Percentiles rank a stretch among this genome's conserved stretches.
Evolutionary conservation across 1,284 basidiomycete genomes (phyloP).

Genomic region (Laetiporus sulphureus): DNA sequence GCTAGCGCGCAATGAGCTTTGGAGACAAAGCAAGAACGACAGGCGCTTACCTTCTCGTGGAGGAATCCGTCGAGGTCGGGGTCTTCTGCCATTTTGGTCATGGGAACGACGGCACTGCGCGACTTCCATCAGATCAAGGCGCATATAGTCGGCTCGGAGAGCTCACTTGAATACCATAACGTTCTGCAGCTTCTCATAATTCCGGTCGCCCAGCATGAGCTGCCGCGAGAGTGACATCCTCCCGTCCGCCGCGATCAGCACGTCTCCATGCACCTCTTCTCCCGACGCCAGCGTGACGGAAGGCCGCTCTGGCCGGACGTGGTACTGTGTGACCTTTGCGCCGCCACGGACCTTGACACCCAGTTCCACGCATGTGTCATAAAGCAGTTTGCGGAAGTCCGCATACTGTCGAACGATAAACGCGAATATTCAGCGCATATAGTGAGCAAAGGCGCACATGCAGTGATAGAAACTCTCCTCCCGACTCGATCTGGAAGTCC

Average conservation of each 20-base stretch:
- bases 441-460: neutral
- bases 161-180: constrained; percentile 22
- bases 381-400: constrained; percentile 20
- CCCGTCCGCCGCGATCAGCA: constrained; percentile 28
- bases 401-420: constrained; percentile 15
- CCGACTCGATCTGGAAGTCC: constrained; percentile 2
- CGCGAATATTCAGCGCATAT: neutral
- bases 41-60: constrained; percentile 2
- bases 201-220: constrained; percentile 14
- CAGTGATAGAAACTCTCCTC: constrained; percentile 3
- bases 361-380: constrained; percentile 16
- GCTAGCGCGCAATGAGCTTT: neutral
- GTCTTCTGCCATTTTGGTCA: constrained; percentile 10
- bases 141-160: neutral
- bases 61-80: constrained; percentile 12
- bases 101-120: constrained; percentile 13
- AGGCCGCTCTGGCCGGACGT: constrained; percentile 11
- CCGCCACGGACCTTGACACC: constrained; percentile 17
- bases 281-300: constrained; percentile 22
- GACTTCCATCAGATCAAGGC: neutral
- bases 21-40: neutral
- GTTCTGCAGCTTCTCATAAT: constrained; percentile 13
- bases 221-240: constrained; percentile 15
- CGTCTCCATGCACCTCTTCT: constrained; percentile 22
- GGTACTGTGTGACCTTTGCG: constrained; percentile 11